phyloP scores from a whole-genome alignment of 305 asterid species.

The Caryopteris hybrid region DNA sequence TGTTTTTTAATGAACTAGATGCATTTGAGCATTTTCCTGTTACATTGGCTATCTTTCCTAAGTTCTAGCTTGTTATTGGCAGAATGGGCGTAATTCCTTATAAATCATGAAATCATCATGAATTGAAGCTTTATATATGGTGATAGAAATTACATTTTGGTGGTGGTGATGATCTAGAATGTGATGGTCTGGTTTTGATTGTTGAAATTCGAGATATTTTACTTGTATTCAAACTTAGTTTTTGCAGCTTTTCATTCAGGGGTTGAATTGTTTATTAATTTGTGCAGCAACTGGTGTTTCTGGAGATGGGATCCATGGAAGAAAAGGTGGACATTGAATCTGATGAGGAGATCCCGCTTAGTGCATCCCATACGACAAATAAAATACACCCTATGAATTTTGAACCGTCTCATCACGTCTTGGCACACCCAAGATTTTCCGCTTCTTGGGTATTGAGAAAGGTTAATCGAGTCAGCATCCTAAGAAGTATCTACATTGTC shows the following conservation, averaged over 20 bases:
- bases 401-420: slow-evolving; percentile 45
- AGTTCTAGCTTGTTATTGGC: background rate
- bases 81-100: background rate
- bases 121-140: background rate
- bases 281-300: slow-evolving; percentile 17
- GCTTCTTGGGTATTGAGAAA: slow-evolving; percentile 48
- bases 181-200: slow-evolving; percentile 13
- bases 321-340: slow-evolving; percentile 60
- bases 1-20: background rate
- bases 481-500: slow-evolving; percentile 71
- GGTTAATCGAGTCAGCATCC: slow-evolving; percentile 41
- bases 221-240: background rate
- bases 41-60: background rate
- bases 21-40: too few relatives aligned
- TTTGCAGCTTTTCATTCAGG: background rate
- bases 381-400: slow-evolving; percentile 49
- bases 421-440: slow-evolving; percentile 37
- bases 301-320: slow-evolving; percentile 58
- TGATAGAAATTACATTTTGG: background rate
- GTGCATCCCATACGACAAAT: slow-evolving; percentile 39
- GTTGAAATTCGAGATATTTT: slow-evolving; percentile 14
- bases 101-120: background rate
- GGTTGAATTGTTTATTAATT: background rate
- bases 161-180: slow-evolving; percentile 15
- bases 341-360: slow-evolving; percentile 67